Base-by-base conservation (phyloP, 2,329 filamentous ascomycete genomes). In the Coniochaeta sp. region DNA sequence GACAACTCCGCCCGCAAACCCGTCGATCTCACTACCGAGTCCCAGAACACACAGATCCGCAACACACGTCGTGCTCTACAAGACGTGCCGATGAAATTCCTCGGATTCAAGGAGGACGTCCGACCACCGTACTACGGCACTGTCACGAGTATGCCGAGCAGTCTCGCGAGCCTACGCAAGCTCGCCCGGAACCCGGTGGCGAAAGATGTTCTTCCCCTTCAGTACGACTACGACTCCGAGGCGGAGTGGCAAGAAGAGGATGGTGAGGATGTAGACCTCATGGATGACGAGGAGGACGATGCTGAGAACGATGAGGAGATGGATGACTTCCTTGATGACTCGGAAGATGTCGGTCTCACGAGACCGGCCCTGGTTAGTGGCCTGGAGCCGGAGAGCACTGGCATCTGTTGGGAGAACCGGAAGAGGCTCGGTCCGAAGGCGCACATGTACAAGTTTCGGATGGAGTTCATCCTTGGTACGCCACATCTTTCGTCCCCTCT, bases 291-390 rank as follows among this genome's bases (percentile, higher is more conserved):
- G 71, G 91, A 78, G 73, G 91, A 79, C n/a, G 74, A 75, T 32
- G 57, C 75, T 0, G 86, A 87, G 52, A 86, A 83, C n/a, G 87
- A 89, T 14, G 87, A 89, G 56, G 91, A 95, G 54, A 87, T 96
- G 84, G 89, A 90, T 4, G 91, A 84, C 16, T 96, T 96, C 62
- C 74, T 96, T 1, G 91, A 96, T 59, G 89, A 95, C 60, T 89
- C 89, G 6, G 89, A 95, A 50, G 89, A 94, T 55, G 63, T 67
- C 62, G 79, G 71, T 54, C 71, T 68, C 64, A 73, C 69, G 57
- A 75, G 66, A 78, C 80, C 73, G 72, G 79, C 65, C 67, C 85
- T 70, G 79, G 60, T 80, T 73, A 82, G 84, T 27, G 83, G 89
- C 57, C 76, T 95, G 61, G 82, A 91, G 62, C 89, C 91, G 1